Base-by-base conservation (phyloP, 192 early-diverging fungal genomes). In the Piromyces sp. region DNA sequence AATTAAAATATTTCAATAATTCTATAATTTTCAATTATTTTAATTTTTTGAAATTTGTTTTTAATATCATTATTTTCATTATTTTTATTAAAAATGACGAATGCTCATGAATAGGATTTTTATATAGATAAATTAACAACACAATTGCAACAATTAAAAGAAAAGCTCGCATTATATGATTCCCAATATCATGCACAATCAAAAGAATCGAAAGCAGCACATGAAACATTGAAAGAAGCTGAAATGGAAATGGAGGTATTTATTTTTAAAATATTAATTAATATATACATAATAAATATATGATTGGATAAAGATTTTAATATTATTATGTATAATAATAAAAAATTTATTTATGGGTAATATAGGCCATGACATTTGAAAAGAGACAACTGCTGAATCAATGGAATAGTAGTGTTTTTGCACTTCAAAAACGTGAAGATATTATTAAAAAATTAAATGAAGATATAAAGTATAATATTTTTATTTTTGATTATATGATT, bases 391-490 rank as follows among this genome's bases (percentile, higher is more conserved):
- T 92, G 29, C 51, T 91, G 17, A 87, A 89, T 81, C 89, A 92
- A 80, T 92, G 91, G 91, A 92, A 92, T 80, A 88, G 87, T 81
- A 84, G 83, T 38, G 80, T 92, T 31, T 88, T 91, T 42, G 90
- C 88, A 16, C 82, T 92, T 30, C 87, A 90, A 82, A 68, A 86
- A 28, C 83, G 91, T 11, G 88, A 91, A 36, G 89, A 91, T 30
- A 84, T 89, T n/a, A 30, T 91, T 19, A 82, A 81, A 79, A 37
- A 82, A 30, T 28, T 85, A 30, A 51, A 68, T n/a, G 26, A 30
- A 28, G 81, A 37, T n/a, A 83, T 83, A 30, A 84, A 29, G 83
- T 83, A 85, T 26, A 19, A n/a, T 12, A 81, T 26, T 26, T 11
- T 87, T 29, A 51, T 36, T 36, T 36, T 36, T 36, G 4, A 7